Conservation (phyloP, 139 green algal species). For the Chlorella vulgaris region DNA sequence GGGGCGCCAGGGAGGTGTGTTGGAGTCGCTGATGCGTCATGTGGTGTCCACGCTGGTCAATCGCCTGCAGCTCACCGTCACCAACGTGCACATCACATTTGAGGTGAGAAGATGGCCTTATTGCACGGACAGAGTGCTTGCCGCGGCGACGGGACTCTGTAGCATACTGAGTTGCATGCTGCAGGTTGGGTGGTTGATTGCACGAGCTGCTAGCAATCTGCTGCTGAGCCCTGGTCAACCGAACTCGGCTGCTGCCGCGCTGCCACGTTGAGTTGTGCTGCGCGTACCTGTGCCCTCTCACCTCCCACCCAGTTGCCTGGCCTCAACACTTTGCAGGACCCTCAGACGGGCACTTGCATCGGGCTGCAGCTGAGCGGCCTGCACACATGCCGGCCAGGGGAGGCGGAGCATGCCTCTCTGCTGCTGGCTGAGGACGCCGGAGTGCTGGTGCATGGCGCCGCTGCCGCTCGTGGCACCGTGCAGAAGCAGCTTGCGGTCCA, state of each 20-base stretch:
- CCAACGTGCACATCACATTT: constrained; percentile 71
- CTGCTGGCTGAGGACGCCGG: constrained; percentile 7
- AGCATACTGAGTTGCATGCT: too few relatives aligned
- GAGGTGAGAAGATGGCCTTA: constrained; percentile 46
- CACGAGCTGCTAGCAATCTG: too few relatives aligned
- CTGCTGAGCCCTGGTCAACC: too few relatives aligned
- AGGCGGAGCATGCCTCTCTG: background rate
- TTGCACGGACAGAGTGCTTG: background rate
- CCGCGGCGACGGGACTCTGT: too few relatives aligned
- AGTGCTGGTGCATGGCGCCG: background rate
- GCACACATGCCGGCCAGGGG: constrained; percentile 26
- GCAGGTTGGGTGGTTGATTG: too few relatives aligned
- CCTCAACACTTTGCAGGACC: constrained; percentile 16
- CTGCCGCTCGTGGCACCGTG: constrained; percentile 15
- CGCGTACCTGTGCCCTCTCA: too few relatives aligned
- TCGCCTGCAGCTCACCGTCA: constrained; percentile 74
- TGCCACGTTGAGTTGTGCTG: background rate
- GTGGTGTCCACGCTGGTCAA: constrained; percentile 68
- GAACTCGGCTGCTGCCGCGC: too few relatives aligned
- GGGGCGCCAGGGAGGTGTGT: constrained; percentile 15
- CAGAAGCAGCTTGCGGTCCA: constrained; percentile 37
- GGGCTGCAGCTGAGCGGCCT: constrained; percentile 25
- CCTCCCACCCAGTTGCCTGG: background rate
- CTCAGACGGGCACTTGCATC: constrained; percentile 5
- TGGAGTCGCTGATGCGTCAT: constrained; percentile 59